Evolutionary conservation across 1,139 yeast species (phyloP), one percentile per base, ranked within the genome.

Genomic region (Yamadazyma buinensis): DNA sequence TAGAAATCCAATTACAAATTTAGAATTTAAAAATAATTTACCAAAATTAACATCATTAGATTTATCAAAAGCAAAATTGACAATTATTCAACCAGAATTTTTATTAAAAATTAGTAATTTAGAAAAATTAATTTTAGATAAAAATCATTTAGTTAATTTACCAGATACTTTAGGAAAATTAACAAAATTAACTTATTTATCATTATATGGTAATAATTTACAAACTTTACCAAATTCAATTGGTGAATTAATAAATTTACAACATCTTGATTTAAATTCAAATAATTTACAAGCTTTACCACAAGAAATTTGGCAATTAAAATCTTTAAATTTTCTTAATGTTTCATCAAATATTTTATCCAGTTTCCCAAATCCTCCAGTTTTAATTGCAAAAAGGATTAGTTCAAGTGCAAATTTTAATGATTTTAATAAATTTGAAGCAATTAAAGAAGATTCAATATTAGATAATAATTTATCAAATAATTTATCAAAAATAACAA

Each of bases 281-380:
- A 94, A 94, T 57, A 90, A 88, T 52, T 67, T 94, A 46, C 83
- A 85, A 46, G 51, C 64, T 5, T 60, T 94, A 24, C 90, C 94
- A 0, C 73, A 72, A 25, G 80, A 75, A 19, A 72, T 86, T 30
- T 86, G 87, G 86, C 65, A 71, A 38, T 65, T 84, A 55, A 71
- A 67, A 22, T 67, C 75, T 1, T 67, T 84, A 50, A 72, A 74
- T 5, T 61, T 63, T 5, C 67, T 88, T 46, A 92, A 94, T 57
- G 70, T 85, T 2, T 80, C 96, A 0, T 86, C 96, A 0, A 92
- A 94, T 51, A 68, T 84, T 43, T 66, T 92, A 28, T 77, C 75
- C 13, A 53, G 72, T 2, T 79, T 85, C 46, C 94, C 92, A 1
- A 74, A 76, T 39, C 77, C 80, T 0, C 75, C 76, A 2, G 48